Evolutionary conservation across 108 stramenopile genomes (phyloP).

Genomic region (Cylindrotheca fusiformis): DNA sequence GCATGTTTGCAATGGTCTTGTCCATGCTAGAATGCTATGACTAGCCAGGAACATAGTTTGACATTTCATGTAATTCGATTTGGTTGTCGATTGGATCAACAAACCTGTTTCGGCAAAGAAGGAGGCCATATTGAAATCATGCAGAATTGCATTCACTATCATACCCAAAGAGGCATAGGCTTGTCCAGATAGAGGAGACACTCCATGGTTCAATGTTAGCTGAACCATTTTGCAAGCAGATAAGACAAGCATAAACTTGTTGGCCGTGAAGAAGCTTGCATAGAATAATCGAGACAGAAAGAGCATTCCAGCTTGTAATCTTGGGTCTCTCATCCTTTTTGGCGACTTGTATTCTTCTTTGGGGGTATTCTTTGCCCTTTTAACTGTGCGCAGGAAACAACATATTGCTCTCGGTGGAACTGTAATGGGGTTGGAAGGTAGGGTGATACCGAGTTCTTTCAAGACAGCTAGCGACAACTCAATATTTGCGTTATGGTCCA

Average conservation of each 20-base stretch:
- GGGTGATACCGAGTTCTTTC: conserved; percentile 3
- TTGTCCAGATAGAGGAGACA: not conserved
- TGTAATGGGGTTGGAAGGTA: not conserved
- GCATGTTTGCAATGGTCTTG: not conserved
- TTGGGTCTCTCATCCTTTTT: not conserved
- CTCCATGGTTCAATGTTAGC: not conserved
- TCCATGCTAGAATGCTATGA: not conserved
- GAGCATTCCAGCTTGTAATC: not conserved
- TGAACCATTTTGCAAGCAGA: not conserved
- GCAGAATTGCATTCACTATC: not conserved
- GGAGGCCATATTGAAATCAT: not conserved
- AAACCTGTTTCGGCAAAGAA: not conserved
- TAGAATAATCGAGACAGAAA: not conserved
- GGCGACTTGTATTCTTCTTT: not conserved
- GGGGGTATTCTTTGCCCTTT: not conserved
- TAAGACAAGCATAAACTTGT: not conserved
- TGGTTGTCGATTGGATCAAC: not conserved
- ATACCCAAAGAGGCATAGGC: not conserved
- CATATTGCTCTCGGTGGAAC: not conserved
- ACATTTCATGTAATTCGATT: not conserved
- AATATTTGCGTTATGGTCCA: not conserved
- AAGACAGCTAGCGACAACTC: conserved; percentile 9
- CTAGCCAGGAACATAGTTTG: not conserved
- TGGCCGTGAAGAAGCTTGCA: not conserved
- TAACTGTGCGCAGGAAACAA: not conserved